A percentile compares a stretch with the other conserved stretches of the same genome.
These are phyloP conservation scores for Chamaecyparis obtusa DNA, from an alignment of 75 land plant species.

Conservation along the genomic window DNA sequence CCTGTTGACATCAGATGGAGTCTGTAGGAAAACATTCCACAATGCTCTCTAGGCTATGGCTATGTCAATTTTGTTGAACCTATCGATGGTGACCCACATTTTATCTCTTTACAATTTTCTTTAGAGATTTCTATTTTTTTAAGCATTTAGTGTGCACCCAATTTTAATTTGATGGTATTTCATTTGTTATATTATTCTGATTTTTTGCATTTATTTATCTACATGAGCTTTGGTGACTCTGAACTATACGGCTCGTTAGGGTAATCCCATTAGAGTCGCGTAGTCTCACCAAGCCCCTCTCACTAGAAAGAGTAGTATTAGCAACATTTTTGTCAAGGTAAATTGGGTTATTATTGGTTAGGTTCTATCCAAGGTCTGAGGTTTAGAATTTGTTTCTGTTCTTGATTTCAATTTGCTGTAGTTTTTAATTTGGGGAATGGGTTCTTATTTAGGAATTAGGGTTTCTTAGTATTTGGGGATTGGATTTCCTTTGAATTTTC, in stretches of 20 bases:
- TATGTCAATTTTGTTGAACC: constrained; percentile 48
- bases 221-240: constrained; percentile 50
- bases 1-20: constrained; percentile 26
- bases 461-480: not conserved
- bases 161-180: not conserved
- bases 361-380: not conserved
- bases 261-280: constrained; percentile 51
- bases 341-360: not conserved
- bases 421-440: not conserved
- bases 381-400: not conserved
- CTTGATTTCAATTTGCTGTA: too few species aligned
- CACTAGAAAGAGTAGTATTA: constrained; percentile 49
- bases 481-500: too few species aligned
- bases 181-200: not conserved
- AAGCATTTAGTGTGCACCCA: not conserved
- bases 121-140: not conserved
- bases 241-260: constrained; percentile 52
- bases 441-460: not conserved
- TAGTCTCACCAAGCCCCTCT: constrained; percentile 61
- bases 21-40: constrained; percentile 36
- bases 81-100: constrained; percentile 25
- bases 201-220: constrained; percentile 31
- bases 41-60: constrained; percentile 50
- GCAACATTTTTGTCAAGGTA: constrained; percentile 74
- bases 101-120: not conserved